Conservation (phyloP, 176 grass and related monocot genomes). For the Zizania latifolia region DNA sequence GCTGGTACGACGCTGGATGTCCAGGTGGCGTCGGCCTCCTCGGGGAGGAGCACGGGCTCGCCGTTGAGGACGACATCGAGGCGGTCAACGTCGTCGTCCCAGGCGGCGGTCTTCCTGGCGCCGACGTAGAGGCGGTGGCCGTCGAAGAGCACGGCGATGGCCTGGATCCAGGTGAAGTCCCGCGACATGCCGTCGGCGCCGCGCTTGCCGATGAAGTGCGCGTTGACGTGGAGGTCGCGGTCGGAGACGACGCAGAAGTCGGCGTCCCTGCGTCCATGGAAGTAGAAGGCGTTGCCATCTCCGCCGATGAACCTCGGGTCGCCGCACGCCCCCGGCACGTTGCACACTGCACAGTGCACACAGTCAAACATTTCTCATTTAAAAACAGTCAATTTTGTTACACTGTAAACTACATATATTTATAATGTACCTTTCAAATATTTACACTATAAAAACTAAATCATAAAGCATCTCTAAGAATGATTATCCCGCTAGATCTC, state of each 20-base stretch:
- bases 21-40: too few species aligned
- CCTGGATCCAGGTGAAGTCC: constrained; percentile 28
- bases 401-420: too few species aligned
- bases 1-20: too few species aligned
- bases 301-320: constrained; percentile 36
- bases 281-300: constrained; percentile 37
- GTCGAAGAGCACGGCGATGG: not conserved
- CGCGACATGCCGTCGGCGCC: constrained; percentile 2
- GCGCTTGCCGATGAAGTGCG: constrained; percentile 33
- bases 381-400: too few species aligned
- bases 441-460: too few species aligned
- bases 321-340: constrained; percentile 5
- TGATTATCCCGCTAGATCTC: too few species aligned
- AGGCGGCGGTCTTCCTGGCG: not conserved
- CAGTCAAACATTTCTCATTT: too few species aligned
- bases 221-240: constrained; percentile 30
- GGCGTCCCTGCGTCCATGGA: constrained; percentile 3
- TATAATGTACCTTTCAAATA: too few species aligned
- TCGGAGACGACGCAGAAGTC: constrained; percentile 39
- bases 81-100: constrained; percentile 14
- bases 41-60: not conserved
- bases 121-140: constrained; percentile 26
- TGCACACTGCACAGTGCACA: not conserved
- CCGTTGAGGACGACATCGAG: constrained; percentile 21
- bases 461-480: too few species aligned